Conservation (phyloP, 2,329 filamentous ascomycete species). For the Sporothrix protearum region DNA sequence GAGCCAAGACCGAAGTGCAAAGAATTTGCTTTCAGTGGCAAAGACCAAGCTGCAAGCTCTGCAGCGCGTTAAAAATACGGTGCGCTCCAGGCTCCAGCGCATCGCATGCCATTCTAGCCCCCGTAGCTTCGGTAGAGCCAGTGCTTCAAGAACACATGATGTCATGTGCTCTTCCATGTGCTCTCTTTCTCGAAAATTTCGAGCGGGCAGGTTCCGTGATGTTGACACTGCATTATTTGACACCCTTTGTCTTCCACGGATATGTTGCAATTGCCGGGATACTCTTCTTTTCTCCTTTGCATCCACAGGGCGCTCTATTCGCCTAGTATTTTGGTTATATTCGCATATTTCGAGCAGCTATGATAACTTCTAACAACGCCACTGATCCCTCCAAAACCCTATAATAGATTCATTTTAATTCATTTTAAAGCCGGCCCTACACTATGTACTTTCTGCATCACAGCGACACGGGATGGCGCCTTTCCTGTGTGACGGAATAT, state of each 20-base stretch:
- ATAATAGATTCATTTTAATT: no score
- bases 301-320: not conserved
- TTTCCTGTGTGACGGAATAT: not conserved
- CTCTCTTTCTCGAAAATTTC: not conserved
- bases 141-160: not conserved
- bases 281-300: not conserved
- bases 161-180: not conserved
- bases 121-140: not conserved
- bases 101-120: not conserved
- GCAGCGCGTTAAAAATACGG: not conserved
- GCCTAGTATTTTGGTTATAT: not conserved
- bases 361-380: not conserved
- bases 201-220: not conserved
- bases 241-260: not conserved
- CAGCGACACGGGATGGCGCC: not conserved
- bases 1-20: slow-evolving; percentile 12
- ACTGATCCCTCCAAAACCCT: not conserved
- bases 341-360: not conserved
- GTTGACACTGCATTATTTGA: not conserved
- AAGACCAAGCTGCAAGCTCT: not conserved
- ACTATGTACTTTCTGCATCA: not conserved
- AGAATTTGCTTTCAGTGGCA: not conserved
- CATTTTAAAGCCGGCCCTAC: no score
- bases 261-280: not conserved
- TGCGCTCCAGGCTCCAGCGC: not conserved